phyloP scores from a whole-genome alignment of 2,329 filamentous ascomycete species.

The Diaporthe velutina region DNA sequence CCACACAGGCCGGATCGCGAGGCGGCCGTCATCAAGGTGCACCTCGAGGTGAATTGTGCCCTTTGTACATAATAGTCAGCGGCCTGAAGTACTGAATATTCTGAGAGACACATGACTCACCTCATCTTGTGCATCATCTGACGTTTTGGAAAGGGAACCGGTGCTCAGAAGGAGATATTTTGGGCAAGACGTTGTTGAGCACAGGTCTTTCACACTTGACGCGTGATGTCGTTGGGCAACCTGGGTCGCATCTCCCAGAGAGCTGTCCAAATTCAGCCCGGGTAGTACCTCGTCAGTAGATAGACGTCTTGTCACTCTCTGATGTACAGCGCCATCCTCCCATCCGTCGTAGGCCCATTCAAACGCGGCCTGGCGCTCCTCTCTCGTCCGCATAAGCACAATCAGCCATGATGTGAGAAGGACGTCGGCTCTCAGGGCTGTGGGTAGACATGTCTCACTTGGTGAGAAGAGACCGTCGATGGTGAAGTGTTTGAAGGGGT shows the following conservation, averaged over 20 bases:
- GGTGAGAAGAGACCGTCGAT: slow-evolving; percentile 45
- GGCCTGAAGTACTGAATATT: neutral
- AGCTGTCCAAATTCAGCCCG: slow-evolving; percentile 46
- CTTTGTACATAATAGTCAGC: slow-evolving; percentile 42
- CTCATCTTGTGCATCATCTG: slow-evolving; percentile 42
- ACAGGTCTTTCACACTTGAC: neutral
- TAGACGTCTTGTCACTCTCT: slow-evolving; percentile 42
- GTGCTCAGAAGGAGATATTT: slow-evolving; percentile 42
- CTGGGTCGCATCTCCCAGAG: slow-evolving; percentile 45
- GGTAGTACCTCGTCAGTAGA: slow-evolving; percentile 50
- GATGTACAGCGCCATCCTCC: slow-evolving; percentile 39
- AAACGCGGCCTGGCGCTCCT: slow-evolving; percentile 52
- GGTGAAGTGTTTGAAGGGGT: slow-evolving; percentile 46
- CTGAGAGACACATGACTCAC: slow-evolving; percentile 40
- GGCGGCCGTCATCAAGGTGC: slow-evolving; percentile 43
- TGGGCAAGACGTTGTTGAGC: neutral
- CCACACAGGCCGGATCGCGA: slow-evolving; percentile 57
- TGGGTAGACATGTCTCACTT: slow-evolving; percentile 45
- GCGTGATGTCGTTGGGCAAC: slow-evolving; percentile 47
- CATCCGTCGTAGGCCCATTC: slow-evolving; percentile 53
- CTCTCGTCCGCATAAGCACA: slow-evolving; percentile 56
- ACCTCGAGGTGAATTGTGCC: slow-evolving; percentile 50
- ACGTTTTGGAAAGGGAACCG: slow-evolving; percentile 28
- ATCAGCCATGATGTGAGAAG: slow-evolving; percentile 59
- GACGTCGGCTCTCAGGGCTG: slow-evolving; percentile 55